These are phyloP conservation scores for Trichaptum fuscoviolaceum DNA, from an alignment of 768 basidiomycete genomes.

Conservation along the genomic window DNA sequence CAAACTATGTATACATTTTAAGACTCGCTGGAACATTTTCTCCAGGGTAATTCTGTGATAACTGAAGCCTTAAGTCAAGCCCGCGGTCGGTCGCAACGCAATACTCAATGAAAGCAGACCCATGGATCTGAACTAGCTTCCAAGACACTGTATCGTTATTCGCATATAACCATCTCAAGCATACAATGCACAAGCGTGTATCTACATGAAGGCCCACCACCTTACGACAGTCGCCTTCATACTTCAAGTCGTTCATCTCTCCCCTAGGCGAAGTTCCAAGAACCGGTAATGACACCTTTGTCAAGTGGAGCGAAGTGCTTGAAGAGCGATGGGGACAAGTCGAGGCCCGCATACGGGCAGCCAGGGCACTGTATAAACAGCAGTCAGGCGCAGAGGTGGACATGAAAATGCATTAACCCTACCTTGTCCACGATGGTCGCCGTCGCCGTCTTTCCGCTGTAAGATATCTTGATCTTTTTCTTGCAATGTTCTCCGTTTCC, in stretches of 20 bases:
- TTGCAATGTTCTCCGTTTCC: constrained; percentile 47
- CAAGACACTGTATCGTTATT: too few relatives aligned
- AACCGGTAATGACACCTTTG: constrained; percentile 44
- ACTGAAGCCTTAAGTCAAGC: too few relatives aligned
- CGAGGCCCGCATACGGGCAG: constrained; percentile 56
- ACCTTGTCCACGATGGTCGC: constrained; percentile 66
- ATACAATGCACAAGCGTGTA: too few relatives aligned
- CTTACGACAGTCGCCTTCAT: too few relatives aligned
- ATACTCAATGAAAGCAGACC: too few relatives aligned
- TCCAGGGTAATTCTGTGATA: too few relatives aligned
- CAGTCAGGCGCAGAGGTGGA: constrained; percentile 6
- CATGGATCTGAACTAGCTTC: too few relatives aligned
- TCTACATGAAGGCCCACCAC: too few relatives aligned
- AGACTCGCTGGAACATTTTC: too few relatives aligned
- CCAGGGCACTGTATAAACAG: constrained; percentile 47
- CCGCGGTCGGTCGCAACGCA: too few relatives aligned
- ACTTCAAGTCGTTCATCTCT: constrained; percentile 5
- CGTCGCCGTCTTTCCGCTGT: constrained; percentile 47
- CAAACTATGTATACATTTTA: too few relatives aligned
- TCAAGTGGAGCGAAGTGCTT: constrained; percentile 38
- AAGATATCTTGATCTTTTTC: constrained; percentile 55
- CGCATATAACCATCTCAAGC: too few relatives aligned
- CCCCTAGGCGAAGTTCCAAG: constrained; percentile 39
- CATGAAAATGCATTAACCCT: constrained; percentile 15
- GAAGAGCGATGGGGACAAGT: constrained; percentile 55